Percentiles rank a stretch among this genome's conserved stretches.
Evolutionary conservation across 2,329 filamentous ascomycete genomes (phyloP).

Genomic region (Penicillium sp.): DNA sequence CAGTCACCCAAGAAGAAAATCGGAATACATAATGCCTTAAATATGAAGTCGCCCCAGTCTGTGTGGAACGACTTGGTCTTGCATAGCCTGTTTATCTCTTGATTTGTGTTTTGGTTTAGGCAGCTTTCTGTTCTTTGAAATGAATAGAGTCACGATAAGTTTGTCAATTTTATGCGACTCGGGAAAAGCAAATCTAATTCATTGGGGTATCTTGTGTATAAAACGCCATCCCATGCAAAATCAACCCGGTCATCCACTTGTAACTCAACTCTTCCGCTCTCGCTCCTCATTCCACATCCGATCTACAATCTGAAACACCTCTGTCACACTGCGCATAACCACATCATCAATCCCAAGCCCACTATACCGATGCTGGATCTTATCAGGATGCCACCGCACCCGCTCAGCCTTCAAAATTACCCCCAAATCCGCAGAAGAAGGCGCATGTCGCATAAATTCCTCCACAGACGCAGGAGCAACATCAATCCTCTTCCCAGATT

Average conservation of each 20-base stretch:
- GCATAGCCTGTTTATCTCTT: constrained; percentile 23
- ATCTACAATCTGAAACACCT: constrained; percentile 89
- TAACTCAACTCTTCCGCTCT: constrained; percentile 15
- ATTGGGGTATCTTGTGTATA: constrained; percentile 14
- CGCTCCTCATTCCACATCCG: constrained; percentile 69
- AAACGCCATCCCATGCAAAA: background rate
- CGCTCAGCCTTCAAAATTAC: constrained; percentile 75
- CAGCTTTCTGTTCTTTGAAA: constrained; percentile 18
- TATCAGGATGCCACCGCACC: constrained; percentile 95
- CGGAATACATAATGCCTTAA: background rate
- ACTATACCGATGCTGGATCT: constrained; percentile 87
- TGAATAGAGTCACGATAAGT: constrained; percentile 24
- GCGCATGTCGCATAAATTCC: constrained; percentile 66
- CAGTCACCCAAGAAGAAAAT: background rate
- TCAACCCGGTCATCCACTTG: background rate
- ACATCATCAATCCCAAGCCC: constrained; percentile 65
- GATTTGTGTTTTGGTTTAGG: constrained; percentile 6
- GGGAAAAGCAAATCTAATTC: background rate
- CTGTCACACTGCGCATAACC: constrained; percentile 77
- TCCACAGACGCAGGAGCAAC: constrained; percentile 62
- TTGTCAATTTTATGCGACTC: constrained; percentile 2
- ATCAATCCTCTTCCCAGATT: constrained; percentile 58
- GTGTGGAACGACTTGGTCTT: constrained; percentile 19
- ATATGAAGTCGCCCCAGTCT: constrained; percentile 12
- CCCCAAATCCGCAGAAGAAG: constrained; percentile 38